Conservation (phyloP, 1,139 yeast species). For the Wickerhamomyces sp. region DNA sequence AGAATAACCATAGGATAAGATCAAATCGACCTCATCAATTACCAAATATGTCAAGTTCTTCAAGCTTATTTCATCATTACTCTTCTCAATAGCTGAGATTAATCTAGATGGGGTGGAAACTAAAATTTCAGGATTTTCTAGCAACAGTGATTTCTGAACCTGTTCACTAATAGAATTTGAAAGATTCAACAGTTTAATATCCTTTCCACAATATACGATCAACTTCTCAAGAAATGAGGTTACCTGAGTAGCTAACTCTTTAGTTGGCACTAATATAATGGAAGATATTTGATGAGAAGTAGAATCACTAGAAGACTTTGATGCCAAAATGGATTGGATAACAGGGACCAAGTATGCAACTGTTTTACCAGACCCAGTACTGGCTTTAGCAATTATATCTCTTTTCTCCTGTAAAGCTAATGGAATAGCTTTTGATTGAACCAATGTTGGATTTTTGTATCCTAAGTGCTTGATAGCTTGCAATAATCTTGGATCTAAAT, state of each 20-base stretch:
- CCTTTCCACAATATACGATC: constrained; percentile 65
- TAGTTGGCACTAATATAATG: constrained; percentile 76
- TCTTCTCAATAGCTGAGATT: constrained; percentile 50
- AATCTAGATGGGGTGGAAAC: constrained; percentile 87
- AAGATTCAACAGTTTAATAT: constrained; percentile 63
- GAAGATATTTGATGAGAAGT: constrained; percentile 32
- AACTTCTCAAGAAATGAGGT: constrained; percentile 63
- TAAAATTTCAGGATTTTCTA: constrained; percentile 73
- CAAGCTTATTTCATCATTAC: constrained; percentile 37
- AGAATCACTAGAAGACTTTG: constrained; percentile 24
- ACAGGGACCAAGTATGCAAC: constrained; percentile 82
- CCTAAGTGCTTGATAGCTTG: constrained; percentile 86
- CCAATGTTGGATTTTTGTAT: constrained; percentile 79
- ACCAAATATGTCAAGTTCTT: constrained; percentile 64
- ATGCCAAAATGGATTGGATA: constrained; percentile 56
- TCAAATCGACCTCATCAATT: constrained; percentile 93
- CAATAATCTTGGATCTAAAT: constrained; percentile 71
- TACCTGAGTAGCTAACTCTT: constrained; percentile 85
- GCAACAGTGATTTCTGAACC: constrained; percentile 65
- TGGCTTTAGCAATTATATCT: constrained; percentile 84
- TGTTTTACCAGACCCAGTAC: constrained; percentile 90
- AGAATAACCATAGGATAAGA: constrained; percentile 84
- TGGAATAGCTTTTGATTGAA: constrained; percentile 91
- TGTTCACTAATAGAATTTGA: constrained; percentile 71
- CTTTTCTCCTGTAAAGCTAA: constrained; percentile 81